Evolutionary conservation across 306 rosid genomes (phyloP), one percentile per base, ranked within the genome.

Genomic region (Trichosanthes truncata): DNA sequence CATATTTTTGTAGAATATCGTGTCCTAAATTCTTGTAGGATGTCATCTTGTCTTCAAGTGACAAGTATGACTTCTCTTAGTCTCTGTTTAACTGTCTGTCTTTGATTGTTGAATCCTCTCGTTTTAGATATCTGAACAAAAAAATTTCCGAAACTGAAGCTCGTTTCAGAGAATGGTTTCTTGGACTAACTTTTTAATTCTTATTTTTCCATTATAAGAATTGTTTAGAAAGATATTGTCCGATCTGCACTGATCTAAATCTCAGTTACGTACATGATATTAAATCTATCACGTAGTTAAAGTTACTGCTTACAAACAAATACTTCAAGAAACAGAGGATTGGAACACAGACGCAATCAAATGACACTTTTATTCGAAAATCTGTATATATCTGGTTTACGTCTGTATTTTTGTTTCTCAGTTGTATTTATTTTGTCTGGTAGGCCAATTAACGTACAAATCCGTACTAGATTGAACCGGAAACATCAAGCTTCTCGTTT

Each of bases 371-470:
- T 65, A 65, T 8, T 35, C 4, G 9, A 63, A 63, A 12, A 29
- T 33, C 45, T 63, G 41, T 15, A 14, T 15, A 31, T 33, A 14
- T 31, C 15, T 1, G 29, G 61, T 55, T n/a, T n/a, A 3, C 29
- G n/a, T 55, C 29, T 7, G 12, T n/a, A 14, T 4, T 49, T 13
- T 49, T 13, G 21, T 9, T 57, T 9, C 20, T 45, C 8, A 23
- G 9, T 7, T 43, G 20, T 40, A 14, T 73, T 25, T 15, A 15
- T 29, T 73, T 29, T 46, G 21, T 73, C 17, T 46, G 25, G 11
- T 73, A 73, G 78, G 78, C 60, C 57, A 49, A 9, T 73, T n/a
- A 55, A 53, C 79, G 21, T 18, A 35, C 79, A 35, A 55, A 75
- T 11, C n/a, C 48, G 11, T 18, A 17, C 10, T 31, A 52, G 79